These are phyloP conservation scores for Penicillium nordicum DNA, from an alignment of 2,329 filamentous ascomycete genomes.

Conservation along the genomic window DNA sequence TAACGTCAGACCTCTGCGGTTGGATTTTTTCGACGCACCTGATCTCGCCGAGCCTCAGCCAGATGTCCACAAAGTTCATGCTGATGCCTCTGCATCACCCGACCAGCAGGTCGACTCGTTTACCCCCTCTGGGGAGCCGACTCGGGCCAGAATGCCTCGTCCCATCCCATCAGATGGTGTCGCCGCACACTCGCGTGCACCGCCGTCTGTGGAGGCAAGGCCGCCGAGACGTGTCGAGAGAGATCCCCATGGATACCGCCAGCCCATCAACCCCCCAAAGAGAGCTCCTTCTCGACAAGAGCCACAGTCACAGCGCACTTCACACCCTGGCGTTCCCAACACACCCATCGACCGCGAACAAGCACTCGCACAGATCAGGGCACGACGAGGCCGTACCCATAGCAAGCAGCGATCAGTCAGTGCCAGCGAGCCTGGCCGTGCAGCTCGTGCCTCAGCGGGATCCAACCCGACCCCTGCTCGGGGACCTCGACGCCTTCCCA, in stretches of 20 bases:
- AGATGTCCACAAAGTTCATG: constrained; percentile 6
- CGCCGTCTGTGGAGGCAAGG: constrained; percentile 8
- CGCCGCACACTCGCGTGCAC: background rate
- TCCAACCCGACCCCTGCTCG: constrained; percentile 26
- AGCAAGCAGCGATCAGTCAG: constrained; percentile 43
- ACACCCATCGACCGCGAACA: constrained; percentile 48
- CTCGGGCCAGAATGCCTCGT: constrained; percentile 1
- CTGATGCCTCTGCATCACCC: constrained; percentile 7
- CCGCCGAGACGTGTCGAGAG: constrained; percentile 10
- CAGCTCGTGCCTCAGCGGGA: constrained; percentile 25
- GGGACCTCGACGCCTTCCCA: constrained; percentile 33
- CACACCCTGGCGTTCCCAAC: constrained; percentile 32
- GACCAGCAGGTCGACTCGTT: constrained; percentile 8
- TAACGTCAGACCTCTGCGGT: constrained; percentile 22
- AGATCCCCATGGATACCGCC: constrained; percentile 12
- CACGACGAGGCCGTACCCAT: constrained; percentile 46
- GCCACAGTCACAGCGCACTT: constrained; percentile 19
- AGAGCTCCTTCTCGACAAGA: constrained; percentile 35
- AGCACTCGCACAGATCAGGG: constrained; percentile 49
- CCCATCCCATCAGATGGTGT: background rate
- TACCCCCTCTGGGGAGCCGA: constrained; percentile 16
- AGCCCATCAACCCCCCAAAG: constrained; percentile 24
- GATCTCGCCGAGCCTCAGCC: constrained; percentile 7
- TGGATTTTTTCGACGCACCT: constrained; percentile 15
- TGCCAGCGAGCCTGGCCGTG: constrained; percentile 35